Evolutionary conservation across 805 yeast species (phyloP).

Genomic region (Pichia sporocuriosa): DNA sequence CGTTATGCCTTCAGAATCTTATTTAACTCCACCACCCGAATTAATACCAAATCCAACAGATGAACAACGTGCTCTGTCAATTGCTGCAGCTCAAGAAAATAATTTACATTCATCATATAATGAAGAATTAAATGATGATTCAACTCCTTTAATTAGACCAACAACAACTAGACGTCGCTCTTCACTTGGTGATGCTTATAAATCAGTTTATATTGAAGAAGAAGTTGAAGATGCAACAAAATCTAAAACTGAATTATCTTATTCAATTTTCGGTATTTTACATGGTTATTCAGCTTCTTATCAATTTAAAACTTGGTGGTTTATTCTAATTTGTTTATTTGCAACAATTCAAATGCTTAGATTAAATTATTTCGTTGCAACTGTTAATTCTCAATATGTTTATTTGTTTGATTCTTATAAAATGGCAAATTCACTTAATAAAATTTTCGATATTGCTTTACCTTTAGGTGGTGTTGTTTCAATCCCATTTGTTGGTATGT

Average conservation of each 20-base stretch:
- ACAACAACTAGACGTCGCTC: slow-evolving; percentile 45
- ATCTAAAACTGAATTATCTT: slow-evolving; percentile 24
- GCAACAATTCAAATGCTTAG: slow-evolving; percentile 53
- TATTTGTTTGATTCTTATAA: slow-evolving; percentile 36
- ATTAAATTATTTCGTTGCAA: slow-evolving; percentile 52
- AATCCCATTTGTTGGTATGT: slow-evolving; percentile 46
- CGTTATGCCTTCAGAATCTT: slow-evolving; percentile 46
- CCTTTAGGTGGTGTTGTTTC: slow-evolving; percentile 52
- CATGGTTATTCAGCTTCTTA: slow-evolving; percentile 45
- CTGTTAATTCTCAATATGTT: slow-evolving; percentile 48
- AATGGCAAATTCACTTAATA: slow-evolving; percentile 36
- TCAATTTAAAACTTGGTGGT: slow-evolving; percentile 50
- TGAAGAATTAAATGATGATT: slow-evolving; percentile 10
- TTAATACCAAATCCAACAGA: slow-evolving; percentile 28
- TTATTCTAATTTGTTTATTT: slow-evolving; percentile 40
- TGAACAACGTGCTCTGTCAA: slow-evolving; percentile 23
- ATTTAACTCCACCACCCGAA: slow-evolving; percentile 35
- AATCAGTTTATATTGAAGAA: slow-evolving; percentile 46
- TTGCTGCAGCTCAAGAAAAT: slow-evolving; percentile 25
- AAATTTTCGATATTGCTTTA: slow-evolving; percentile 44
- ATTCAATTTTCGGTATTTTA: slow-evolving; percentile 46
- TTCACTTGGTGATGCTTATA: slow-evolving; percentile 51
- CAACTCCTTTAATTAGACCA: slow-evolving; percentile 3
- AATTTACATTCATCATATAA: slow-evolving; percentile 14
- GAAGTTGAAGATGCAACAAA: slow-evolving; percentile 33